Base-by-base conservation (phyloP, 495 filamentous ascomycete genomes). In the Parachaetomium inaequale region DNA sequence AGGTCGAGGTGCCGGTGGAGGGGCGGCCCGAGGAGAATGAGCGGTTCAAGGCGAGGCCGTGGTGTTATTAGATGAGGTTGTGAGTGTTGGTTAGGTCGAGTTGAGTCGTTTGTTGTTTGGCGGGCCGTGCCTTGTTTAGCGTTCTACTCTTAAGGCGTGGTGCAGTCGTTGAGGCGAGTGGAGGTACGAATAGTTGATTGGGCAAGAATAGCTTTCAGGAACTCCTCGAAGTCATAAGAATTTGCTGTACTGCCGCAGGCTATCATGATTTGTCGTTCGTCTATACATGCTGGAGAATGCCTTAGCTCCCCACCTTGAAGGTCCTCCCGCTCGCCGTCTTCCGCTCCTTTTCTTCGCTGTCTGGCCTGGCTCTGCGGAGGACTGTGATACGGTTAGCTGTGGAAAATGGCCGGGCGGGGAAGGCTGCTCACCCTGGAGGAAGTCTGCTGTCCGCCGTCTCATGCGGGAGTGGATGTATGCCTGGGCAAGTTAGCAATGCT, bases 401-500 rank as follows among this genome's bases (percentile, higher is more conserved):
- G 25, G 25, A 11, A 19, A 14, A 15, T 14, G 4, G 17, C 8
- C 14, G 14, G 40, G 15, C 0, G 42, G 5, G 1, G 15, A 7
- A 43, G 46, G 19, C 4, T 21, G 53, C 67, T 62, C 36, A 92
- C 90, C 90, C 84, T 99, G 96, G 51, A 99, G 84, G 79, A 98
- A 98, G 74, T 99, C 95, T 36, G 95, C 95, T 23, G 96, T 98
- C 70, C 94, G 84, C 75, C 91, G 88, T 66, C 94, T 86, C 94
- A 99, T 99, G 70, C 94, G 85, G 14, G 92, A 93, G 81, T 99
- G 94, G 67, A 99, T 98, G 74, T 96, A 98, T 47, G 95, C 94
- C 81, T 96, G 43, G 21, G 8, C 8, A 19, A 19, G 11, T 59
- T 34, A 55, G 36, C 29, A 7, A 12, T 7, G 19, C 2, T 1